These are phyloP conservation scores for Quercus phellos DNA, from an alignment of 331 rosid species.

Conservation along the genomic window DNA sequence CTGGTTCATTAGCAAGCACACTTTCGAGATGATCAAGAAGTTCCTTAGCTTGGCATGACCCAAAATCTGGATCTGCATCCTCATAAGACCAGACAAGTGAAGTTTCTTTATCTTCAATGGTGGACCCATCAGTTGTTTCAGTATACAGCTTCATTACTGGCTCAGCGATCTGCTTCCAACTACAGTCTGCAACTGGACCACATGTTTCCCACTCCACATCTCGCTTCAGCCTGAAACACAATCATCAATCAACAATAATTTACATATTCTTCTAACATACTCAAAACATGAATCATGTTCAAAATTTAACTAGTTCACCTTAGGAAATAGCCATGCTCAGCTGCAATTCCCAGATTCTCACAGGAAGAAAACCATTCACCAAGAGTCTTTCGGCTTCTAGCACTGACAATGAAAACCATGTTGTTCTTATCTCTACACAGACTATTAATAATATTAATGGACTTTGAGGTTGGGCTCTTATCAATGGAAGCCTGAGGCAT, in stretches of 20 bases:
- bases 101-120: slow-evolving; percentile 69
- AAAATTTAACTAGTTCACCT: slow-evolving; percentile 31
- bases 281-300: not conserved
- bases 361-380: slow-evolving; percentile 65
- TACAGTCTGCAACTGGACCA: slow-evolving; percentile 40
- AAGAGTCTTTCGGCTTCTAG: slow-evolving; percentile 51
- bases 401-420: slow-evolving; percentile 63
- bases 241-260: slow-evolving; percentile 1
- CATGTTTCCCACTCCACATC: slow-evolving; percentile 64
- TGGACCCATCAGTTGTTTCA: slow-evolving; percentile 76
- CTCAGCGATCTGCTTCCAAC: slow-evolving; percentile 72
- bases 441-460: slow-evolving; percentile 39
- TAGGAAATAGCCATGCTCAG: slow-evolving; percentile 74
- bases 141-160: slow-evolving; percentile 80
- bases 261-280: not conserved
- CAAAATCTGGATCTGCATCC: slow-evolving; percentile 80
- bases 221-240: slow-evolving; percentile 37
- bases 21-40: slow-evolving; percentile 78
- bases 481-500: slow-evolving; percentile 70
- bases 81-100: slow-evolving; percentile 63
- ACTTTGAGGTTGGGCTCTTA: slow-evolving; percentile 51
- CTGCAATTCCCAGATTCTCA: slow-evolving; percentile 61
- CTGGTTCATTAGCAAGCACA: slow-evolving; percentile 79
- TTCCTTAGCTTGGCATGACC: slow-evolving; percentile 80
- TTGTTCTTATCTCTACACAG: slow-evolving; percentile 56